These are phyloP conservation scores for Oryza coarctata DNA, from an alignment of 176 grass and related monocot genomes.

Conservation along the genomic window DNA sequence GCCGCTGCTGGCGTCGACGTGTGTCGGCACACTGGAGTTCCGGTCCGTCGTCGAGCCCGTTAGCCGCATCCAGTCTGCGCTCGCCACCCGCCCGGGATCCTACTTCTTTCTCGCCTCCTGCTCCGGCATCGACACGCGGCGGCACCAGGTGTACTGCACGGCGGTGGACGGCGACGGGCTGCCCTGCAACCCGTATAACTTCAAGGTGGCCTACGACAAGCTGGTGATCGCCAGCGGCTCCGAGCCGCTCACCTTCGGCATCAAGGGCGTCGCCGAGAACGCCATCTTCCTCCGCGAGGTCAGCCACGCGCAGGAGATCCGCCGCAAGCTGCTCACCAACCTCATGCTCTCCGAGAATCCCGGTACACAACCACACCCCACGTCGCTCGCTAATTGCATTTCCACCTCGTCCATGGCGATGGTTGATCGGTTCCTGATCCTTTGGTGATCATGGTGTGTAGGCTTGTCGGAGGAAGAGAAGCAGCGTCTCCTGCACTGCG, in stretches of 20 bases:
- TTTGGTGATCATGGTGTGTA: conserved; percentile 22
- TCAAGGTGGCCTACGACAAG: conserved; percentile 93
- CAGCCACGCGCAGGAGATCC: conserved; percentile 86
- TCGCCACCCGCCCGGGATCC: conserved; percentile 56
- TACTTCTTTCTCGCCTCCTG: conserved; percentile 84
- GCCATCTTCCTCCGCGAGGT: conserved; percentile 93
- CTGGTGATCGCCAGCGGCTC: conserved; percentile 87
- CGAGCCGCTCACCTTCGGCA: conserved; percentile 81
- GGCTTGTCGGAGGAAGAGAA: conserved; percentile 77
- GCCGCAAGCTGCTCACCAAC: conserved; percentile 78
- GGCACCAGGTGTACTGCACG: conserved; percentile 76
- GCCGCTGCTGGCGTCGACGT: conserved; percentile 89
- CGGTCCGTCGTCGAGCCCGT: conserved; percentile 87
- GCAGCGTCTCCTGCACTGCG: conserved; percentile 70
- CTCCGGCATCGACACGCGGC: conserved; percentile 52
- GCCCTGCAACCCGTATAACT: conserved; percentile 50
- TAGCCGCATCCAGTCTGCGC: conserved; percentile 79
- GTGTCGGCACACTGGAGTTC: conserved; percentile 89
- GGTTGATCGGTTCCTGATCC: background rate
- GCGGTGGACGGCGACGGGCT: conserved; percentile 38
- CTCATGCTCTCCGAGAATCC: conserved; percentile 96
- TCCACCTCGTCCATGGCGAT: background rate
- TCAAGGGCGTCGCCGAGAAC: conserved; percentile 82
- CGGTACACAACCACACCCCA: conserved; percentile 29
- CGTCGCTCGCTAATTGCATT: background rate